Base-by-base conservation (phyloP, 768 basidiomycete species). In the Dioszegia hungarica region DNA sequence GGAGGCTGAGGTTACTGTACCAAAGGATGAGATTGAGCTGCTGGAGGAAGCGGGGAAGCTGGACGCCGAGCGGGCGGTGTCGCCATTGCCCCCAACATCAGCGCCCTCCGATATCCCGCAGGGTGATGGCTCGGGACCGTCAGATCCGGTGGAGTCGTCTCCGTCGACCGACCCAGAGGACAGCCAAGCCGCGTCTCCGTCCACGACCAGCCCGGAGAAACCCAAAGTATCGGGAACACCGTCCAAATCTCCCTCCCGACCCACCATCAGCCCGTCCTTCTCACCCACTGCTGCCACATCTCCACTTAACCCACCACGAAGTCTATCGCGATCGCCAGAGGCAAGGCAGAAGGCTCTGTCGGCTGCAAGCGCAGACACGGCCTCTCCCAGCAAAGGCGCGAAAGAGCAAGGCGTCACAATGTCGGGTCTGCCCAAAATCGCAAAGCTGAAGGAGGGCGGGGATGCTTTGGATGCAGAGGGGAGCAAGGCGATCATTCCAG, bases 11-110 rank as follows among this genome's bases (percentile, higher is more conserved):
- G 3, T 33, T 20, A 10, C 14, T 1, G 62, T 64, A 15, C 67
- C 70, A 3, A 72, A 68, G 41, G 67, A 72, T 47, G 70, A 72
- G 57, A 72, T 72, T 47, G 67, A 68, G 41, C 36, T 72, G 29
- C 28, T 68, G 38, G 70, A 72, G 49, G 67, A 72, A 33, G 37
- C 64, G 36, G 70, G 67, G 9, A 39, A 54, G 38, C 33, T 72
- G 27, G 44, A 54, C 9, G 38, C 61, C 19, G 59, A 51, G 19
- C 22, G 48, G 8, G 46, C 43, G 10, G 59, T 63, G 2, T 64
- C 60, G 40, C 61, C 61, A 20, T 36, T 58, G 33, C 60, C 56
- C 6, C 25, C 41, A 17, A 15, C 54, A 27, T 20, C 49, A 10
- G n/a, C 48, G 2, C 11, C 45, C n/a, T n/a, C n/a, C n/a, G n/a